These are phyloP conservation scores for Phyllosticta citriasiana DNA, from an alignment of 2,329 filamentous ascomycete species.

Conservation along the genomic window DNA sequence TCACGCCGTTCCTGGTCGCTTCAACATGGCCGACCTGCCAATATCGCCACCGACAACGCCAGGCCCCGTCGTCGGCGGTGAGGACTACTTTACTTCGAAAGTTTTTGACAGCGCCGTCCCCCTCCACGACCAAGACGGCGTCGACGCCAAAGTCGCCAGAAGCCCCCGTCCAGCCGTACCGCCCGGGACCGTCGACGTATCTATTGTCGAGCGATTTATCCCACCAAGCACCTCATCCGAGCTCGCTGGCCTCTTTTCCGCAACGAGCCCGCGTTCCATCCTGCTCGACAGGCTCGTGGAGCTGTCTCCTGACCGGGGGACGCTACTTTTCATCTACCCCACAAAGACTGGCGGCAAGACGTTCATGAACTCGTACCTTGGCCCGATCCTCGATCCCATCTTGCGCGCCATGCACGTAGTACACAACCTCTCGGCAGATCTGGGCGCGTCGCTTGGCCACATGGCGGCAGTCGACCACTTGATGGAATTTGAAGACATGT, in stretches of 20 bases:
- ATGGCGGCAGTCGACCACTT: slow-evolving; percentile 45
- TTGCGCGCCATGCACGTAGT: slow-evolving; percentile 50
- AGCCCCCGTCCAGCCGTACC: slow-evolving; percentile 49
- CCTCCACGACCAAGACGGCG: slow-evolving; percentile 48
- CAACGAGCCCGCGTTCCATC: slow-evolving; percentile 42
- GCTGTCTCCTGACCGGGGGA: slow-evolving; percentile 46
- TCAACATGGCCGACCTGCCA: slow-evolving; percentile 51
- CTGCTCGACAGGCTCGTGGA: slow-evolving; percentile 52
- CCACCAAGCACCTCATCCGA: slow-evolving; percentile 50
- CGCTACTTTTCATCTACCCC: slow-evolving; percentile 53
- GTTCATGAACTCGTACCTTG: slow-evolving; percentile 50
- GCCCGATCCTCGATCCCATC: slow-evolving; percentile 51
- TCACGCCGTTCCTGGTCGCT: slow-evolving; percentile 52
- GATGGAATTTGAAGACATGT: slow-evolving; percentile 44
- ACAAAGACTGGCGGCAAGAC: slow-evolving; percentile 47
- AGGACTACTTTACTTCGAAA: slow-evolving; percentile 53
- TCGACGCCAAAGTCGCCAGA: slow-evolving; percentile 39
- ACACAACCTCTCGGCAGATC: slow-evolving; percentile 47
- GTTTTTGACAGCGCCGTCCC: slow-evolving; percentile 53
- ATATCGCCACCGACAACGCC: slow-evolving; percentile 54
- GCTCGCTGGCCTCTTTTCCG: slow-evolving; percentile 48
- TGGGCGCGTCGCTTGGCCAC: slow-evolving; percentile 44
- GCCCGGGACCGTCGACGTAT: slow-evolving; percentile 49
- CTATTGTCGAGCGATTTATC: slow-evolving; percentile 56
- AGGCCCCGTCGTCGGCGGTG: slow-evolving; percentile 37